Evolutionary conservation across 2,329 filamentous ascomycete genomes (phyloP), one percentile per base, ranked within the genome.

Genomic region (Trichoderma arundinaceum): DNA sequence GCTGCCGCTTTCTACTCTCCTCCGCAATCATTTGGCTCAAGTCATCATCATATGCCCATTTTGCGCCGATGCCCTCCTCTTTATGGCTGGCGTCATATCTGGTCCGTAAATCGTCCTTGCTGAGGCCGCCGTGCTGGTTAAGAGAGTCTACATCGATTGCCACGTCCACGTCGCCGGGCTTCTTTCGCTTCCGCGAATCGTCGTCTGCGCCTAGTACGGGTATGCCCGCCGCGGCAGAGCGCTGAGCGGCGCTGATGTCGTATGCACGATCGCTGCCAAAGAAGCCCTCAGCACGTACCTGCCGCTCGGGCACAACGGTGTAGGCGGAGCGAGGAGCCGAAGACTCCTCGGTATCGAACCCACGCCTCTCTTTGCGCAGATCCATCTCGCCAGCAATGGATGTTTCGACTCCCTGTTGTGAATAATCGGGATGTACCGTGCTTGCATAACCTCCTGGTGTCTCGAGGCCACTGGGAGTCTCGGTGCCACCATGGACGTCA

Each of bases 221-320:
- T 67, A 92, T 77, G 67, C 83, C 81, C 12, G 66, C 33, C 8
- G 51, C 22, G 2, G 65, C 65, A 22, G 82, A 79, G 67, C 84
- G 81, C 69, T 77, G 79, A 46, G 66, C 74, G 43, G 75, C 76
- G 64, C 87, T 90, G 68, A 99, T 85, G 78, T 99, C 94, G 79
- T 99, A 99, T 15, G 91, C 91, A 74, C 92, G 90, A 75, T 98
- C 94, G 72, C 92, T 94, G 71, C 95, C 95, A 76, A 99, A 98
- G 86, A 99, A 98, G 52, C 95, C 95, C 71, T 94, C 90, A 5
- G 92, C 88, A 59, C 90, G 88, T 22, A 94, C 90, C 74, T 94
- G 90, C 66, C 91, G 91, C 79, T 99, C 94, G 10, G 92, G 92
- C 22, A 99, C 86, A 54, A 99, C 89, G 19, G 92, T 93, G 77